Base-by-base conservation (phyloP, 2,329 filamentous ascomycete genomes). In the Fusarium sp. region DNA sequence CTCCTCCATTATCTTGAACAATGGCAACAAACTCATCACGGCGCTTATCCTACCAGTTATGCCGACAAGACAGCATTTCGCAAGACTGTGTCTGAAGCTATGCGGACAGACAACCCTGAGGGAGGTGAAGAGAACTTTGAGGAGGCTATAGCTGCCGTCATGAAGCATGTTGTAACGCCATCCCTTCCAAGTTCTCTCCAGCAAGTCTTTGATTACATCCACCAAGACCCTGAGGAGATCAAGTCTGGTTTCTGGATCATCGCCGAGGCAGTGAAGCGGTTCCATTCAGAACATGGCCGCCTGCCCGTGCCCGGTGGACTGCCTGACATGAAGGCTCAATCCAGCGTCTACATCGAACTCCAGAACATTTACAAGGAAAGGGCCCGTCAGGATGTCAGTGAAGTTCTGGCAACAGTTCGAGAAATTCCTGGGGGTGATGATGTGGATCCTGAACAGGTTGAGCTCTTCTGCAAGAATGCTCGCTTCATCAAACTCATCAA, bases 241-340 rank as follows among this genome's bases (percentile, higher is more conserved):
- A 76, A 73, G 26, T 85, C 84, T 0, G 85, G 85, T 55, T 98
- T 99, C 79, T 99, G 96, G 95, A 78, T 93, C 59, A 94, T 97
- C 67, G 91, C 91, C 8, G 84, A 88, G 52, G 93, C 94, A 0
- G 83, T 98, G 52, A 88, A 88, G 58, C 73, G 83, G 19, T 99
- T 99, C 75, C 89, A 94, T 75, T 76, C 84, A 9, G 86, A 86
- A 51, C 87, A 97, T 73, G 79, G 83, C 7, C 83, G 89, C 26
- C 83, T 99, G 6, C 95, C 95, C 13, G 81, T 99, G 0, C 90
- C 93, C 1, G 96, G 95, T 11, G 88, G 90, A 4, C 81, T 99
- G 2, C 95, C 96, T 2, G 95, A 99, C 75, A 99, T 99, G 95
- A 99, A 99, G 80, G 93, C 95, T 3, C 87, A 94, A 73, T 97